Base-by-base conservation (phyloP, 371 early-diverging fungal species). In the Smittium culicis region DNA sequence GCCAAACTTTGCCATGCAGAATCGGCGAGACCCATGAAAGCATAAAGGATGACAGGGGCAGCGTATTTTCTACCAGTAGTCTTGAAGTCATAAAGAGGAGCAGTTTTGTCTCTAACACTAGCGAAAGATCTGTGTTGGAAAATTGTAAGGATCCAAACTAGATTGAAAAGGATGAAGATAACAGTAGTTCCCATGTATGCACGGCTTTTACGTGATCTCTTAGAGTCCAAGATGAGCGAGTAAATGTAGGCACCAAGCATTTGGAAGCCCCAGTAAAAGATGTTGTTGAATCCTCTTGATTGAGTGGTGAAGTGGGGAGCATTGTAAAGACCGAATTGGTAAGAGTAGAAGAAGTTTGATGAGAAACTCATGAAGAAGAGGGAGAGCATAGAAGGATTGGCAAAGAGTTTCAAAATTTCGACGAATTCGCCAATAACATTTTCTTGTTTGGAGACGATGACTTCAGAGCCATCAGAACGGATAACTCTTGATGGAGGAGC, bases 301-400 rank as follows among this genome's bases (percentile, higher is more conserved):
- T 83, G 79, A n/a, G 74, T 62, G 61, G 77, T 77, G 67, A 87
- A 88, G 69, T 71, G 63, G 60, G 73, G 72, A 67, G 71, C 74
- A 35, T 76, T 76, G 66, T 65, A 67, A 20, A 17, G 28, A 64
- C 61, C 73, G 68, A 83, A 83, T 68, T 88, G 88, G 73, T 88
- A 88, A 24, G 85, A 78, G 74, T 88, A 88, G 77, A 86, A 81
- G 81, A 85, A 88, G 70, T 89, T 89, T 69, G 87, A 85, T 28
- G 86, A 77, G 64, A 88, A 78, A 73, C 85, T 87, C 72, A 87
- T 79, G 45, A 88, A 88, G 24, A 85, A 63, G 59, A 89, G 73
- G 30, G 74, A 61, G n/a, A 83, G 70, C 77, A 88, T 78, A 67
- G 79, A 78, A 80, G 82, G 83, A 70, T 88, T 84, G 34, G 68